Evolutionary conservation across 768 basidiomycete species (phyloP).

Genomic region (Trametes elegans): DNA sequence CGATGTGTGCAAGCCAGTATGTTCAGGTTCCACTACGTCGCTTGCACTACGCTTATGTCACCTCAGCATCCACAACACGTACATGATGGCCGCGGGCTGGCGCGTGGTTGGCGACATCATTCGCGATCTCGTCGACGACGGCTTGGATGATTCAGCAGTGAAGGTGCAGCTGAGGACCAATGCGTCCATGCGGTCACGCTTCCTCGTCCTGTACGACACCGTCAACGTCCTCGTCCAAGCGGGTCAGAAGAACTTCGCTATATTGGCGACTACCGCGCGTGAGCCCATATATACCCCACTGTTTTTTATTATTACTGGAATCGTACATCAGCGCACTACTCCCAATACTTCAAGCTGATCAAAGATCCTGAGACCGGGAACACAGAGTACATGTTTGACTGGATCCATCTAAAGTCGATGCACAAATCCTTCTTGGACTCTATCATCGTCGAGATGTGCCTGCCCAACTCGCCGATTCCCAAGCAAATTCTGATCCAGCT

Average conservation of each 20-base stretch:
- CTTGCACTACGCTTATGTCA: neutral
- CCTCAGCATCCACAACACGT: slow-evolving; percentile 74
- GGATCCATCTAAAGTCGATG: slow-evolving; percentile 55
- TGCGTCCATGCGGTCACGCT: slow-evolving; percentile 49
- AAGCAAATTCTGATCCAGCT: slow-evolving; percentile 63
- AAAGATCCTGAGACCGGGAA: slow-evolving; percentile 40
- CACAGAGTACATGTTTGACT: slow-evolving; percentile 63
- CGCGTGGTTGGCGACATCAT: slow-evolving; percentile 63
- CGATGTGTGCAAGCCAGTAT: slow-evolving; percentile 24
- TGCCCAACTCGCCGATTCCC: slow-evolving; percentile 68
- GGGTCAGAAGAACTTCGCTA: slow-evolving; percentile 62
- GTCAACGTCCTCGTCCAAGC: slow-evolving; percentile 58
- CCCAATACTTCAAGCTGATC: slow-evolving; percentile 61
- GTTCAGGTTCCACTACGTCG: neutral
- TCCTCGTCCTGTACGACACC: slow-evolving; percentile 64
- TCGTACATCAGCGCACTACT: slow-evolving; percentile 58
- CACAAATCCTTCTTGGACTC: slow-evolving; percentile 81
- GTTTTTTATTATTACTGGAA: neutral
- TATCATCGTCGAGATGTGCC: slow-evolving; percentile 78
- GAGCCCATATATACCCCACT: slow-evolving; percentile 32
- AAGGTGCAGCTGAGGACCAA: slow-evolving; percentile 54
- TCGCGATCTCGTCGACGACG: slow-evolving; percentile 50
- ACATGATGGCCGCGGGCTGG: slow-evolving; percentile 84
- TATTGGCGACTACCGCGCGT: slow-evolving; percentile 72
- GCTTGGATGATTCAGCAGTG: slow-evolving; percentile 51